Percentiles rank a stretch among this genome's conserved stretches.
Evolutionary conservation across 2,329 filamentous ascomycete genomes (phyloP).

Genomic region (Sclerotiophoma versabilis): DNA sequence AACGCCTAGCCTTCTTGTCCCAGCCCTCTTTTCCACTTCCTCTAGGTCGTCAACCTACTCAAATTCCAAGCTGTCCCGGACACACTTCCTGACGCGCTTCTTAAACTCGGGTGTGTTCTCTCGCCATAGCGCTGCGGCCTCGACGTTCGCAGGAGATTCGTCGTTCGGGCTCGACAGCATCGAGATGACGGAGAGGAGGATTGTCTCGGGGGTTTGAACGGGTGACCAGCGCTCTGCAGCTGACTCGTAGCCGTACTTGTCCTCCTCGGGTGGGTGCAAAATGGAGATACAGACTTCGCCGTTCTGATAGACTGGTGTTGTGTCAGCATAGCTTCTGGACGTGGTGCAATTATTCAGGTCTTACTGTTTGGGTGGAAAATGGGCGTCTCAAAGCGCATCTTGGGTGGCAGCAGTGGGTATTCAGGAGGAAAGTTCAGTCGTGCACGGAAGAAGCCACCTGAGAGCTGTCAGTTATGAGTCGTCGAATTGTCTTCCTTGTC

Average conservation of each 20-base stretch:
- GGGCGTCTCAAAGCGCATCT: constrained; percentile 93
- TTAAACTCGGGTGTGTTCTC: constrained; percentile 86
- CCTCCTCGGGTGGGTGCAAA: constrained; percentile 92
- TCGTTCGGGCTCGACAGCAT: constrained; percentile 98
- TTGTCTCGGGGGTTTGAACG: constrained; percentile 97
- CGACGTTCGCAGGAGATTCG: constrained; percentile 94
- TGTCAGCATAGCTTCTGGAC: background rate
- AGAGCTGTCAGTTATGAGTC: constrained; percentile 10
- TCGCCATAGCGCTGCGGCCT: constrained; percentile 96
- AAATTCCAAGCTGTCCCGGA: constrained; percentile 61
- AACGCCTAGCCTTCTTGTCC: background rate
- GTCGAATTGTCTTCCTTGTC: background rate
- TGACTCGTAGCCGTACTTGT: constrained; percentile 98
- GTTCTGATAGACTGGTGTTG: constrained; percentile 77
- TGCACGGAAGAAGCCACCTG: constrained; percentile 89
- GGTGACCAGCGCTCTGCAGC: constrained; percentile 95
- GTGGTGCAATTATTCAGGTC: constrained; percentile 19
- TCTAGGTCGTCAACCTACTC: constrained; percentile 26
- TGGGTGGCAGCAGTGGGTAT: constrained; percentile 94
- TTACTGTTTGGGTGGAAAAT: constrained; percentile 97
- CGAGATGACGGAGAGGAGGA: constrained; percentile 95
- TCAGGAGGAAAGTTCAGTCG: constrained; percentile 95
- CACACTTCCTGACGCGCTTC: constrained; percentile 80
- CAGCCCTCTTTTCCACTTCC: background rate
- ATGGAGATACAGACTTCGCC: constrained; percentile 98